Base-by-base conservation (phyloP, 805 yeast species). In the Monosporozyma unispora region DNA sequence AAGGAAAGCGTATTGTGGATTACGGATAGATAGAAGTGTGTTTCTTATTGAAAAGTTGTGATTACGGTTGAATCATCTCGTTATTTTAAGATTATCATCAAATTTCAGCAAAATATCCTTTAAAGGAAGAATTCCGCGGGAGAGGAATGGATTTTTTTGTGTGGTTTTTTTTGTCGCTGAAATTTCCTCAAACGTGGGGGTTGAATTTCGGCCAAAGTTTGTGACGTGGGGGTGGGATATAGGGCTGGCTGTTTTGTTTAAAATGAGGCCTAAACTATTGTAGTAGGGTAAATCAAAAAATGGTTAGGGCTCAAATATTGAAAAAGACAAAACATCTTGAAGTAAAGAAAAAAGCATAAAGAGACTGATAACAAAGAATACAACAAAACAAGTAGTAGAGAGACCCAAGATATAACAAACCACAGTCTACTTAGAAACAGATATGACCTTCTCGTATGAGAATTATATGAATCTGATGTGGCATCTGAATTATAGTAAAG, bases 391-490 rank as follows among this genome's bases (percentile, higher is more conserved):
- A 27, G 12, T 9, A 28, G 33, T 5, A 10, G 33, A 11, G 33
- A 28, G 35, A 5, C 8, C 5, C 12, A 4, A 31, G 16, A 14
- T 14, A 31, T 16, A 31, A 31, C 8, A 31, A 31, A 31, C 33
- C 33, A 31, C 7, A 14, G 12, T 28, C 33, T 8, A 7, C 10
- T n/a, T 28, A 40, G n/a, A n/a, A n/a, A n/a, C n/a, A n/a, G n/a
- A 4, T 11, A 52, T 52, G 55, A 29, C 25, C 4, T 50, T 53
- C 35, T 49, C 56, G 3, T 53, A 53, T 41, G 54, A 53, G 23
- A 53, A 49, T 45, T 53, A 48, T 60, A 62, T 52, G 67, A 62
- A 52, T 57, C 57, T 48, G 57, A 60, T 50, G 62, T 63, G 67
- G 45, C 67, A 65, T 52, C 48, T 60, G 45, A 62, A 62, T 19